Conservation (phyloP, 306 rosid genomes). For the Vigna hirtella region DNA sequence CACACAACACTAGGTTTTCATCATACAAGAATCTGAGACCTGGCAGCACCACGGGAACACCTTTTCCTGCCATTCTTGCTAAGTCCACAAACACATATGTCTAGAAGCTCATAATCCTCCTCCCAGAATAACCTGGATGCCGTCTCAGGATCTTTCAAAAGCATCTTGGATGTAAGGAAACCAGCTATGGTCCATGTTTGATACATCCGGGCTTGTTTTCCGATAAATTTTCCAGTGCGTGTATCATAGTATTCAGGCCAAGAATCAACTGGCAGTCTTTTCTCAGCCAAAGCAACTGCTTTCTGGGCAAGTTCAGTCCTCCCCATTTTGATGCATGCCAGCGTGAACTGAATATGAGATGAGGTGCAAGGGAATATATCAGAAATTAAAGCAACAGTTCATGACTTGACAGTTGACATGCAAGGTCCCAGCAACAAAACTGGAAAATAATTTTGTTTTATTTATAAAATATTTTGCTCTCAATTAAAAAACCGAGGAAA, state of each 20-base stretch:
- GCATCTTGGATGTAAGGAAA: slow-evolving; percentile 76
- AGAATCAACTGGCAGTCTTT: slow-evolving; percentile 63
- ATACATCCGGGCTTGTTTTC: slow-evolving; percentile 73
- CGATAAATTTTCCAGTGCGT: slow-evolving; percentile 70
- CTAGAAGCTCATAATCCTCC: slow-evolving; percentile 84
- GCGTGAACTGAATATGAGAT: slow-evolving; percentile 61
- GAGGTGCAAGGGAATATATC: slow-evolving; percentile 17
- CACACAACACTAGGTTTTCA: slow-evolving; percentile 4
- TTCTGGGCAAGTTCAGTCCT: slow-evolving; percentile 70
- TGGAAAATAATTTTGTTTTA: not conserved
- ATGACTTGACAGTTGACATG: slow-evolving; percentile 22
- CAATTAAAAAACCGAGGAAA: slow-evolving; percentile 14
- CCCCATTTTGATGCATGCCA: slow-evolving; percentile 95
- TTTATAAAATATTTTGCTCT: not conserved
- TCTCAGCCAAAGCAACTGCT: slow-evolving; percentile 78
- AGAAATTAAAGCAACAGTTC: slow-evolving; percentile 29
- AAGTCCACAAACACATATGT: slow-evolving; percentile 78
- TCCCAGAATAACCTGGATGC: slow-evolving; percentile 89
- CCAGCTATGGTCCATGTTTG: slow-evolving; percentile 91
- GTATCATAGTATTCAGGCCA: slow-evolving; percentile 94
- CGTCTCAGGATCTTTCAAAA: slow-evolving; percentile 71
- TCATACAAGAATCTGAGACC: slow-evolving; percentile 56
- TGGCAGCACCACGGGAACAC: slow-evolving; percentile 65
- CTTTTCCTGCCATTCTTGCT: slow-evolving; percentile 63
- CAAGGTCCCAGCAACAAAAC: slow-evolving; percentile 29